Evolutionary conservation across 2,329 filamentous ascomycete species (phyloP).

Genomic region (Fusarium sterilihyphosum): DNA sequence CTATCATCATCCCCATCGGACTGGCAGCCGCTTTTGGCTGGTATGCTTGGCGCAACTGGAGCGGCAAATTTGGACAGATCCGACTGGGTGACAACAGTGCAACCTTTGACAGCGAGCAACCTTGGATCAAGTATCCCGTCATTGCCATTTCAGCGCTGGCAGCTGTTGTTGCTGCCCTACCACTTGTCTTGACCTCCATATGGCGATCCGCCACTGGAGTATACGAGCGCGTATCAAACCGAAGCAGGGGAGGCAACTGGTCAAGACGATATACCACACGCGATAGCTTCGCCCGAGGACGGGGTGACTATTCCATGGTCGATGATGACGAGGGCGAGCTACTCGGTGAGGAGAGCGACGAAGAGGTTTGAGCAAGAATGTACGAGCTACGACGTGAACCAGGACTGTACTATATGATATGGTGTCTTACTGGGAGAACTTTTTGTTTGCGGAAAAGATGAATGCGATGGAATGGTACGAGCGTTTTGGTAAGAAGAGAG

Average conservation of each 20-base stretch:
- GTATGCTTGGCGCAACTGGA: slow-evolving; percentile 87
- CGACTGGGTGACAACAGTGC: slow-evolving; percentile 77
- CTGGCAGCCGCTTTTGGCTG: slow-evolving; percentile 80
- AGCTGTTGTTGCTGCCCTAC: slow-evolving; percentile 69
- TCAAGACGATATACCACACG: slow-evolving; percentile 84
- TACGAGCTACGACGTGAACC: slow-evolving; percentile 28
- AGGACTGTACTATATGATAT: slow-evolving; percentile 19
- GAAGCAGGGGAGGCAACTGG: slow-evolving; percentile 59
- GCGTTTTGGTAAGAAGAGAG: slow-evolving; percentile 8
- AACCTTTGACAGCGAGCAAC: slow-evolving; percentile 73
- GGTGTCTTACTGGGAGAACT: slow-evolving; percentile 20
- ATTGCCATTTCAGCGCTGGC: slow-evolving; percentile 73
- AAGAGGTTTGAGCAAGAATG: slow-evolving; percentile 69
- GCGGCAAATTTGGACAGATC: slow-evolving; percentile 90
- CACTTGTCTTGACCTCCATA: slow-evolving; percentile 76
- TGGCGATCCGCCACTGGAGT: slow-evolving; percentile 72
- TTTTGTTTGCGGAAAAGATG: slow-evolving; percentile 20
- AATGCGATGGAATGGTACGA: slow-evolving; percentile 12
- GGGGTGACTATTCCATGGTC: slow-evolving; percentile 87
- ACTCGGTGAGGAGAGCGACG: slow-evolving; percentile 91
- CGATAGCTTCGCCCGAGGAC: slow-evolving; percentile 86
- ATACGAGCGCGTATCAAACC: slow-evolving; percentile 61
- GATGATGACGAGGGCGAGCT: slow-evolving; percentile 96
- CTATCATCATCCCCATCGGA: slow-evolving; percentile 78
- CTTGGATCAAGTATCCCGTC: slow-evolving; percentile 85